Evolutionary conservation across 2,329 filamentous ascomycete species (phyloP).

Genomic region (Cladosporium oxysporum): DNA sequence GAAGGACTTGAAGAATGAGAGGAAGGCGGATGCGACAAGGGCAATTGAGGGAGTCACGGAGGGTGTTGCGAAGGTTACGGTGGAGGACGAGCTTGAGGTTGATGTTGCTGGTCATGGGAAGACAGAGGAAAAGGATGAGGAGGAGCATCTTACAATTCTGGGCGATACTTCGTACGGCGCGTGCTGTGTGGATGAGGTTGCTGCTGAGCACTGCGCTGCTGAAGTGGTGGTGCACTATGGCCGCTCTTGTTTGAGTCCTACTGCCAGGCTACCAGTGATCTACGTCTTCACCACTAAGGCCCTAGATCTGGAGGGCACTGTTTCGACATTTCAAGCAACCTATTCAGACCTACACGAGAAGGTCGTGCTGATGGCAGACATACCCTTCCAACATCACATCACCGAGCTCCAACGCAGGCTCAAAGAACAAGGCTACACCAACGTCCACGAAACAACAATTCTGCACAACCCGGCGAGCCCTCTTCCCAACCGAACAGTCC

Average conservation of each 20-base stretch:
- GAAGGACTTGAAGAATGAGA: conserved; percentile 2
- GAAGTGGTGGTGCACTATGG: conserved; percentile 95
- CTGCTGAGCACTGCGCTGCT: conserved; percentile 88
- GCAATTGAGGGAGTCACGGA: conserved; percentile 6
- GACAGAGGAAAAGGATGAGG: conserved; percentile 33
- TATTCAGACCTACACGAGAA: conserved; percentile 66
- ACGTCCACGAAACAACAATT: conserved; percentile 69
- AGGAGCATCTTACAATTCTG: conserved; percentile 71
- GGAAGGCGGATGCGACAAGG: background rate
- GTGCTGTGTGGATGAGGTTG: conserved; percentile 96
- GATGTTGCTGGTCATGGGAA: conserved; percentile 3
- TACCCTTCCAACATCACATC: conserved; percentile 81
- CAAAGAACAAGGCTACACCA: conserved; percentile 64
- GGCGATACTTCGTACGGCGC: conserved; percentile 96
- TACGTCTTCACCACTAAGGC: conserved; percentile 81
- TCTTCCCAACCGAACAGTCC: conserved; percentile 81
- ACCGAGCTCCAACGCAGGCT: conserved; percentile 58
- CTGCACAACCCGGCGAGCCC: conserved; percentile 75
- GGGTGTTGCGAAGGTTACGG: background rate
- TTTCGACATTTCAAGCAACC: conserved; percentile 64
- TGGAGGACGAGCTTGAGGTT: conserved; percentile 13
- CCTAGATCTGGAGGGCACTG: conserved; percentile 63
- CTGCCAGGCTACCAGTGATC: conserved; percentile 80
- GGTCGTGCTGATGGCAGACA: conserved; percentile 82
- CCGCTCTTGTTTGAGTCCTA: conserved; percentile 86